These are phyloP conservation scores for Aspergillus quadrilineatus DNA, from an alignment of 2,329 filamentous ascomycete species.

Conservation along the genomic window DNA sequence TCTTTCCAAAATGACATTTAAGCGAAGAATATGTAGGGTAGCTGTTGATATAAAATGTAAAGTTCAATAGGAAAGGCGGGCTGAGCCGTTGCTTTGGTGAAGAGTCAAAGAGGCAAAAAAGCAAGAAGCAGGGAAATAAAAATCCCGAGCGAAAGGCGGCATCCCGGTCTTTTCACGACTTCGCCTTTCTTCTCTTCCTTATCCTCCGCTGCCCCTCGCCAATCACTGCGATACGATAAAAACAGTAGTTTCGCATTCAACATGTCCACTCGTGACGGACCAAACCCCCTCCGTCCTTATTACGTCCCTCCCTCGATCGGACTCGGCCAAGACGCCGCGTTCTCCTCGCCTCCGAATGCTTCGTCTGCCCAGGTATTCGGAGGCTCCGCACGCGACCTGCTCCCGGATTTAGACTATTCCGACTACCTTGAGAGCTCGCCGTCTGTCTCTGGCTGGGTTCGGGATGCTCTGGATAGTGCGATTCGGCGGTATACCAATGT, in stretches of 20 bases:
- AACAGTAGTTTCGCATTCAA: constrained; percentile 8
- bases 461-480: constrained; percentile 77
- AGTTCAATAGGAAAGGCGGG: constrained; percentile 2
- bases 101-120: constrained; percentile 2
- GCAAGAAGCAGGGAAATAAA: constrained; percentile 16
- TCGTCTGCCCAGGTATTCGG: constrained; percentile 54
- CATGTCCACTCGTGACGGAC: constrained; percentile 53
- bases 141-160: constrained; percentile 23
- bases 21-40: background rate
- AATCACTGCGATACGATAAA: background rate
- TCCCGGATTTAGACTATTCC: constrained; percentile 88
- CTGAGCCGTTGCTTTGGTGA: background rate
- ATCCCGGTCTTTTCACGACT: constrained; percentile 20
- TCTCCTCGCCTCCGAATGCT: constrained; percentile 35
- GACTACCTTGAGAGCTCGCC: constrained; percentile 80
- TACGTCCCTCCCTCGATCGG: constrained; percentile 67
- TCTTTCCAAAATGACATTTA: constrained; percentile 37
- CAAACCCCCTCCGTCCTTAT: constrained; percentile 61
- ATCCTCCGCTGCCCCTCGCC: background rate
- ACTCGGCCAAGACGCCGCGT: constrained; percentile 48
- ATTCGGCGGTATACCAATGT: constrained; percentile 90
- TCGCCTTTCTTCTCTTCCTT: constrained; percentile 7
- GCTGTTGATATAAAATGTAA: background rate
- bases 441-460: constrained; percentile 70
- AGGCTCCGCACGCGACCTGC: constrained; percentile 73